Base-by-base conservation (phyloP, 1,139 yeast species). In the Kodamaea sp. region DNA sequence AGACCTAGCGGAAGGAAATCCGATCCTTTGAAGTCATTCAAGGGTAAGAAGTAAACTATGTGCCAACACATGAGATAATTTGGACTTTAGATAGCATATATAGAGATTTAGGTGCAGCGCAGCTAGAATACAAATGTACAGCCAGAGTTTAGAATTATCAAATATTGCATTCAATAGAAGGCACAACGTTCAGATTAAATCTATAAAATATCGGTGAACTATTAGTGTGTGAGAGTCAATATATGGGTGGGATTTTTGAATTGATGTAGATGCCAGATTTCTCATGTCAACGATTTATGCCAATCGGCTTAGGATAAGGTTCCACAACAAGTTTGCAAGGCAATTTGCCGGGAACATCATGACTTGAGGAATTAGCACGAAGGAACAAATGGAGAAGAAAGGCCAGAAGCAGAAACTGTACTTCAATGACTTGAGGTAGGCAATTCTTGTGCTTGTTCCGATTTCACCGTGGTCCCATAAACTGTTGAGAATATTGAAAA, bases 21-120 rank as follows among this genome's bases (percentile, higher is more conserved):
- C 20, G 95, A 88, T 61, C 94, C 95, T 22, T 70, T 88, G 52
- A 86, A 84, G 63, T 57, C 69, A 10, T 64, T 68, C 38, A 67
- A 61, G 45, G 37, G 34, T 22, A 41, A 28, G 22, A 43, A 39
- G 30, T 39, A 31, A 32, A n/a, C n/a, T n/a, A n/a, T n/a, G n/a
- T n/a, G n/a, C n/a, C n/a, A n/a, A n/a, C n/a, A n/a, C n/a, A n/a
- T n/a, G n/a, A n/a, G n/a, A n/a, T n/a, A n/a, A n/a, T n/a, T n/a
- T n/a, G n/a, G n/a, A n/a, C n/a, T n/a, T n/a, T n/a, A n/a, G n/a
- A n/a, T n/a, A n/a, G n/a, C n/a, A n/a, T n/a, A n/a, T n/a, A n/a
- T n/a, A n/a, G n/a, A n/a, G n/a, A n/a, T n/a, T n/a, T n/a, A n/a
- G n/a, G n/a, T n/a, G n/a, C n/a, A n/a, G n/a, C n/a, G n/a, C n/a